Base-by-base conservation (phyloP, 1,139 yeast genomes). In the Saccharomycopsis hybrid region DNA sequence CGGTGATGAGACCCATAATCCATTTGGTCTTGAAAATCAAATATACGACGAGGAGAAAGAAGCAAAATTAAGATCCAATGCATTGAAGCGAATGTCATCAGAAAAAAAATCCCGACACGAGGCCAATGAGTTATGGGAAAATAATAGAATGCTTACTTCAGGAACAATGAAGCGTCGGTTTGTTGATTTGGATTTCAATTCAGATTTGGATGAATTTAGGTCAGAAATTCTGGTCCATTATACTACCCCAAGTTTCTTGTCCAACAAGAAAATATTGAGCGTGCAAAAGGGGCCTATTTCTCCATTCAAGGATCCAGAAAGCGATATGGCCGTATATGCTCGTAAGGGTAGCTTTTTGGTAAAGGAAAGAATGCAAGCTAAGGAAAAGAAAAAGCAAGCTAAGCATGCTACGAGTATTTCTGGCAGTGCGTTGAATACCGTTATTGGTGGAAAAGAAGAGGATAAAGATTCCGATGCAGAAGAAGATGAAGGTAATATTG, bases 281-380 rank as follows among this genome's bases (percentile, higher is more conserved):
- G 33, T 9, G 11, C 43, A 40, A 32, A 50, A n/a, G 28, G 42
- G 39, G 65, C 72, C 57, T 67, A 76, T 1, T 1, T 68, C 75
- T 5, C 87, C 95, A 0, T 74, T 88, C 1, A 74, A 78, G 54
- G 95, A 88, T 57, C 84, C 89, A 1, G 80, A 84, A 32, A 83
- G 95, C 36, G 90, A 85, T 57, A 69, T 90, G 60, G 94, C 96
- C 0, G 67, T 75, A 9, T 71, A 74, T 59, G 88, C 96, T 0
- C 76, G 76, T 51, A 73, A 72, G 50, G 97, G 97, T 0, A 85
- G 96, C 50, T 60, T 62, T 5, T 62, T 83, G 1, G 94, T 90
- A 0, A 76, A 76, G 44, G 85, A 82, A 57, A 68, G 81, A 49
- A 68, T 94, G 55, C 67, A 75, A 36, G 70, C 72, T 44, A 71